Evolutionary conservation across 176 grass and related monocot species (phyloP), one percentile per base, ranked within the genome.

Genomic region (Calamus simplicifolius): DNA sequence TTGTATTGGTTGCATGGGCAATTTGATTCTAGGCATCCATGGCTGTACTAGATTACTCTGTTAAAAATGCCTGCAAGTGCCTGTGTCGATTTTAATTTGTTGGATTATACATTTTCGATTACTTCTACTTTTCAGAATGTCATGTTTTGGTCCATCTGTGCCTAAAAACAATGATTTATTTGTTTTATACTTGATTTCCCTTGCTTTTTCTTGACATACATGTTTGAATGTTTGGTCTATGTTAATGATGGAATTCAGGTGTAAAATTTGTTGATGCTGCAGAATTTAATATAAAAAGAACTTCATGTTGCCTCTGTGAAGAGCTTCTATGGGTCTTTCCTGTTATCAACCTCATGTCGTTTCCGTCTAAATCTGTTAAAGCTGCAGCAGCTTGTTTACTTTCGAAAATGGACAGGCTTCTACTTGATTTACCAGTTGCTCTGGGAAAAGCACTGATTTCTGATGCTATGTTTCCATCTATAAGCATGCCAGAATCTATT

Each of bases 351-450:
- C 78, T 91, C 49, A 25, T 75, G 48, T 82, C 81, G 56, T 97
- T 84, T 51, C 84, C 93, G 63, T 97, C 87, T 26, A 79, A 81
- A 64, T 88, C 75, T 82, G 69, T 97, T 59, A 97, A 91, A 80
- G 60, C 63, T 64, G 69, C 69, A 30, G 87, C 84, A 80, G 74
- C 76, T 64, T 57, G 69, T 75, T 63, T 91, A 64, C 75, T 97
- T 57, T 88, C 83, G 63, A 91, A 65, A 76, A 68, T 82, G 38
- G 70, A 69, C 18, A 69, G 61, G 43, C 58, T 82, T 67, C 21
- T 88, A 77, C 75, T 85, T 58, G 78, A 82, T 52, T 78, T 82
- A 63, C 62, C 71, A 23, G 49, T 48, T 49, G 60, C 71, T 84
- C 67, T 25, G 62, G 65, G 54, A 59, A 77, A 62, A 64, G 62